phyloP scores from a whole-genome alignment of 1,284 basidiomycete species.

The Rugiboletus extremiorientalis region DNA sequence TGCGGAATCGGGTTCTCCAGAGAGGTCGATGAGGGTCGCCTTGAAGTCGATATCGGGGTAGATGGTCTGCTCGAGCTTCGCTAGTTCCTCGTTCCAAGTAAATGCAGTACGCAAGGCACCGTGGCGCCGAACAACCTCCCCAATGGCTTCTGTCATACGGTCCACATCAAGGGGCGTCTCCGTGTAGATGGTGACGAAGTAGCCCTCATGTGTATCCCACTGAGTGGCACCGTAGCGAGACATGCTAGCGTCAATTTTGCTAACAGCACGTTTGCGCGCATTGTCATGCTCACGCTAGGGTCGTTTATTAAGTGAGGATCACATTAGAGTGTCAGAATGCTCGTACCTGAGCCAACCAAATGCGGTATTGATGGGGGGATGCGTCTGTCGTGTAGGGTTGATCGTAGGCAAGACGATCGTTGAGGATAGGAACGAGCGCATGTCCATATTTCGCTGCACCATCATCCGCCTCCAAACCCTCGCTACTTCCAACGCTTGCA shows the following conservation, averaged over 20 bases:
- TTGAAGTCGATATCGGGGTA: constrained; percentile 23
- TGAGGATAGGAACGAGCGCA: constrained; percentile 29
- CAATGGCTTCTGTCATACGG: constrained; percentile 23
- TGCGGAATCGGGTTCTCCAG: constrained; percentile 18
- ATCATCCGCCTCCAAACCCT: constrained; percentile 16
- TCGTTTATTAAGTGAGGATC: background rate
- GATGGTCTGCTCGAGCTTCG: constrained; percentile 27
- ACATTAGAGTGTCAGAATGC: background rate
- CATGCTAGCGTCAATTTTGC: constrained; percentile 25
- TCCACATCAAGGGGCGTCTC: constrained; percentile 26
- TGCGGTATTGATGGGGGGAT: constrained; percentile 32
- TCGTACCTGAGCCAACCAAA: constrained; percentile 32
- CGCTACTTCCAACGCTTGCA: background rate
- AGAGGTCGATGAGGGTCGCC: constrained; percentile 22
- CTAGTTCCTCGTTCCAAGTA: constrained; percentile 27
- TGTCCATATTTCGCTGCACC: constrained; percentile 30
- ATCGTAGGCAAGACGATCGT: constrained; percentile 32
- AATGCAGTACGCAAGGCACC: constrained; percentile 29
- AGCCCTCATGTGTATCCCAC: constrained; percentile 32
- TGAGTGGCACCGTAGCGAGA: constrained; percentile 30
- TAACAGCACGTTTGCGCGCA: constrained; percentile 16
- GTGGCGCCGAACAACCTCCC: constrained; percentile 26
- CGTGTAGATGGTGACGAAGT: constrained; percentile 20
- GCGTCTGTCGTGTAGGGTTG: constrained; percentile 30
- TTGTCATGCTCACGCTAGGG: constrained; percentile 25